Evolutionary conservation across 2,329 filamentous ascomycete genomes (phyloP), one percentile per base, ranked within the genome.

Genomic region (Pseudocercospora vitis): DNA sequence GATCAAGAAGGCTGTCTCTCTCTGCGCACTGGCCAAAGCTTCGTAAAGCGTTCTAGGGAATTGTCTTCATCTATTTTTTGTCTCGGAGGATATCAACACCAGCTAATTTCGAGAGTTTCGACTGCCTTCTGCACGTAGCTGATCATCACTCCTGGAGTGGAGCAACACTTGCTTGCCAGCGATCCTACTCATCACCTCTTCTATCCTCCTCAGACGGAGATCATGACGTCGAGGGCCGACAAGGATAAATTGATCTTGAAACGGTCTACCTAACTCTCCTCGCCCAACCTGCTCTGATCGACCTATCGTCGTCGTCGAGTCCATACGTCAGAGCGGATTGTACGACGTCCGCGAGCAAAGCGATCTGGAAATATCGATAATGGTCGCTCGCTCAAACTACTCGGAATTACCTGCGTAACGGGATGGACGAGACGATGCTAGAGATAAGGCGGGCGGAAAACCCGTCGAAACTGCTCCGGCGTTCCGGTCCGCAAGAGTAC

Each of bases 261-360:
- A 65, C 1, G 49, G 58, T 23, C 56, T 51, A 16, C 2, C 56
- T 39, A 8, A 57, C 49, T 29, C 48, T 50, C 21, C 37, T 33
- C 2, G 56, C 37, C 63, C 63, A 65, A 1, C 62, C 62, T 23
- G 64, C 63, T 1, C 11, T 3, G 9, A 60, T 50, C 1, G 61
- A 46, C 3, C 63, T 7, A 12, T 57, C 53, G 39, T 65, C 62
- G 40, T 61, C 60, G 6, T 50, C 48, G 3, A 57, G 63, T 42
- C 65, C 63, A 29, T 65, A 65, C 0, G 63, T 65, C 47, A 65
- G 46, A 5, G 63, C 63, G 1, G 63, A 37, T 28, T 65, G 58
- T 18, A 64, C 58, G 1, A 61, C 31, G 35, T 61, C 57, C 11
- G 56, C 59, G 3, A 65, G 48, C 6, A 65, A 40, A 4, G 62